A percentile compares a stretch with the other conserved stretches of the same genome.
phyloP scores from a whole-genome alignment of 2,329 filamentous ascomycete species.

The Rutstroemia sp. region DNA sequence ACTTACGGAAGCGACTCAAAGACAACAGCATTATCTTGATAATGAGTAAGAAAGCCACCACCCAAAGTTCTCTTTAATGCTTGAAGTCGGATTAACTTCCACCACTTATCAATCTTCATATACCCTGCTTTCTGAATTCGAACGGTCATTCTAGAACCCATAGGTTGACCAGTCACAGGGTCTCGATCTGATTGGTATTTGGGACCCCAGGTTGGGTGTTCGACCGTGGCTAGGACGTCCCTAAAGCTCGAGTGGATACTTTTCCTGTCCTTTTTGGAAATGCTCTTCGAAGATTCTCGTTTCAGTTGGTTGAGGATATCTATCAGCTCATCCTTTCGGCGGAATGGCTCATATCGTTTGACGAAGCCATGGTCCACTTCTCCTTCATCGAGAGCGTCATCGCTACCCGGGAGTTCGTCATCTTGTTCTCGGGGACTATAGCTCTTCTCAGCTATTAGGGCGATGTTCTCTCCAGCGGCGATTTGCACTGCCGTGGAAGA shows the following conservation, averaged over 20 bases:
- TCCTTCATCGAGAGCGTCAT: conserved; percentile 30
- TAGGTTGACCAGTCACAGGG: conserved; percentile 49
- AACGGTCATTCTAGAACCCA: conserved; percentile 55
- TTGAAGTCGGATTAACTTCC: conserved; percentile 60
- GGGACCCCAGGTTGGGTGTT: conserved; percentile 59
- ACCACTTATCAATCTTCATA: conserved; percentile 65
- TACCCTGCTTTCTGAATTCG: conserved; percentile 50
- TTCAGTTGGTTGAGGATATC: conserved; percentile 52
- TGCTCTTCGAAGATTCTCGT: conserved; percentile 50
- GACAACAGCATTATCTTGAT: conserved; percentile 53
- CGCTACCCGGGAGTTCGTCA: conserved; percentile 36
- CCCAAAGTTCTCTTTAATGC: conserved; percentile 53
- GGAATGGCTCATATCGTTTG: conserved; percentile 62
- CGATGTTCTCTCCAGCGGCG: conserved; percentile 65
- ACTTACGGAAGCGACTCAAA: conserved; percentile 47
- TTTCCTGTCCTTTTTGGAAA: conserved; percentile 61
- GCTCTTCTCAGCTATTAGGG: conserved; percentile 62
- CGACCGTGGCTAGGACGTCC: conserved; percentile 58
- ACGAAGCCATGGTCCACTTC: conserved; percentile 37
- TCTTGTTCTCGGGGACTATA: conserved; percentile 38
- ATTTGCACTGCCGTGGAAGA: conserved; percentile 55
- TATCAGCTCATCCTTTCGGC: conserved; percentile 53
- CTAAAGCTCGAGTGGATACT: conserved; percentile 58
- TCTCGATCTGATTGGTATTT: conserved; percentile 58
- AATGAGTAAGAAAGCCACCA: conserved; percentile 55